Conservation (phyloP, 208 protist species). For the Trypanosoma boissoni region DNA sequence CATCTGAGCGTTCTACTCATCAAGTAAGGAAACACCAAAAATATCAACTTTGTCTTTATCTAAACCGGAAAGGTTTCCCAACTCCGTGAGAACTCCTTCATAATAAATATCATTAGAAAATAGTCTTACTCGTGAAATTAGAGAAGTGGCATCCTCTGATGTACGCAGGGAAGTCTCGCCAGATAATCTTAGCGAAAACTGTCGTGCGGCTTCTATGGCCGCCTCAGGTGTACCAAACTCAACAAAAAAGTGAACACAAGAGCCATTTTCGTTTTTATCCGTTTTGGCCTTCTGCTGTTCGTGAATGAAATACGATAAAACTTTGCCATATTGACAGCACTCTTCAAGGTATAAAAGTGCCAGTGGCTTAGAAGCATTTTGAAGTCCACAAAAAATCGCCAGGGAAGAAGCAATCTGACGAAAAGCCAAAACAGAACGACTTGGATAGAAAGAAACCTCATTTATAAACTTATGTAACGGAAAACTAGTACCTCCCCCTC, state of each 20-base stretch:
- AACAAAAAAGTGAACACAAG: constrained; percentile 40
- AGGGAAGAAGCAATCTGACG: constrained; percentile 28
- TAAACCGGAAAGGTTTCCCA: constrained; percentile 10
- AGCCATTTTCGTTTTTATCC: not conserved
- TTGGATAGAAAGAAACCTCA: not conserved
- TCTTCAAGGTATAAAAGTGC: constrained; percentile 55
- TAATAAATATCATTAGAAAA: constrained; percentile 59
- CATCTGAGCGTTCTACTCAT: constrained; percentile 21
- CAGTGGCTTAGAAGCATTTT: constrained; percentile 32
- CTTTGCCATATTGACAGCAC: constrained; percentile 71
- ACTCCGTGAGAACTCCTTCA: constrained; percentile 32
- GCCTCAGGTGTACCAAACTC: constrained; percentile 49
- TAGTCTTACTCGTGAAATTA: constrained; percentile 27
- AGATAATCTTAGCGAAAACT: constrained; percentile 31
- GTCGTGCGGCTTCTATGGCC: constrained; percentile 44
- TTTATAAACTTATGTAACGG: constrained; percentile 26
- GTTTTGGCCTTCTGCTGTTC: not conserved
- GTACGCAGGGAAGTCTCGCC: not conserved
- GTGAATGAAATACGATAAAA: constrained; percentile 69
- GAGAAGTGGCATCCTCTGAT: constrained; percentile 17
- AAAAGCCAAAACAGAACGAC: constrained; percentile 39
- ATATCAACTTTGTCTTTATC: constrained; percentile 35
- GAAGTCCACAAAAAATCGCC: constrained; percentile 22
- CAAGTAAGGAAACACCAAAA: constrained; percentile 40
- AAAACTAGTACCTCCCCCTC: not conserved